Base-by-base conservation (phyloP, 108 stramenopile genomes). In the Cylindrotheca closterium region DNA sequence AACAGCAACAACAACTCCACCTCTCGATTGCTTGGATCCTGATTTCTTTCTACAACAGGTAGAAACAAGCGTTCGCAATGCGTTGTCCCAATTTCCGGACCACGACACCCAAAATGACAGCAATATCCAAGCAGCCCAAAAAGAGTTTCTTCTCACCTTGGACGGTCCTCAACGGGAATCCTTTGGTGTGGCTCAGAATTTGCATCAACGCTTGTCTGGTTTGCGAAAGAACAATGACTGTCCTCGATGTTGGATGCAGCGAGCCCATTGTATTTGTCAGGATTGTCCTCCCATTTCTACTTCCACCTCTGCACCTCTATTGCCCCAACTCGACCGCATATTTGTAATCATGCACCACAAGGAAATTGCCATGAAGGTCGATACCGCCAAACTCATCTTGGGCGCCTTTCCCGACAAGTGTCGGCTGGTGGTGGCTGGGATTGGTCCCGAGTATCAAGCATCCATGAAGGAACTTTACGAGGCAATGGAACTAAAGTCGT, bases 341-440 rank as follows among this genome's bases (percentile, higher is more conserved):
- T 90, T 87, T 73, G 33, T 90, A 30, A 51, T 87, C 53, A 67
- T 84, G 81, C 88, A 90, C 67, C 85, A 90, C 68, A 86, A 84
- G 59, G 88, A 90, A 74, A 70, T 90, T 28, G 51, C 71, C 17
- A 57, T 90, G 57, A 73, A 65, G 19, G 82, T 90, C 3, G 88
- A 90, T 60, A 90, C 88, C 17, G 88, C 88, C 42, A 90, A 90
- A 58, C 52, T 90, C 8, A 74, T 90, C 37, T 60, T 90, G 17
- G 46, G 71, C 1, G 42, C 85, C 1, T 86, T 86, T 62, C 88
- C 88, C 18, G 26, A 60, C 10, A 61, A 70, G 4, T 27, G 64
- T 25, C 51, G 74, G 52, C 58, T 90, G 47, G 81, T 90, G 18
- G 80, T 87, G 8, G 74, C 52, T 30, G 88, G 88, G 0, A 75